Evolutionary conservation across 768 basidiomycete species (phyloP).

Genomic region (Ephemerocybe angulata): DNA sequence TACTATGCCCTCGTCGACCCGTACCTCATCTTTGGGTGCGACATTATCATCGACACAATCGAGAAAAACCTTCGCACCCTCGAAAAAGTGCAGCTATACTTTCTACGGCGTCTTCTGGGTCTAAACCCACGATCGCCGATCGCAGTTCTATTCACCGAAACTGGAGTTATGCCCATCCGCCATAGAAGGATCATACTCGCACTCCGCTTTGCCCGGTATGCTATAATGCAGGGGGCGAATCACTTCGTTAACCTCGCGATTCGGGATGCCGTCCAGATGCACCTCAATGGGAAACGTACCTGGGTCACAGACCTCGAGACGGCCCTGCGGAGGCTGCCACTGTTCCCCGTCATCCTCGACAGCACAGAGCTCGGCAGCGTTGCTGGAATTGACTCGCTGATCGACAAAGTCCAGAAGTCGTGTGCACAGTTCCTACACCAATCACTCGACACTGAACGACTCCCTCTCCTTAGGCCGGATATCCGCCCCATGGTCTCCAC

Average conservation of each 20-base stretch:
- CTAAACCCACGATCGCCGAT: constrained; percentile 13
- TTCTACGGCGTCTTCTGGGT: constrained; percentile 20
- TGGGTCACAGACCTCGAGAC: constrained; percentile 4
- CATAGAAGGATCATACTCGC: constrained; percentile 15
- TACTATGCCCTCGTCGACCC: background rate
- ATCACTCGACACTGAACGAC: background rate
- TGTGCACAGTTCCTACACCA: background rate
- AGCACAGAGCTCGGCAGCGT: background rate
- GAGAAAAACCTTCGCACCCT: constrained; percentile 8
- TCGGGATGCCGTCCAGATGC: background rate
- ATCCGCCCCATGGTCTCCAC: background rate
- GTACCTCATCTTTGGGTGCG: constrained; percentile 2
- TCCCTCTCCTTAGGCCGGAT: background rate
- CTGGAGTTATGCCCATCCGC: constrained; percentile 20
- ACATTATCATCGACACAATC: background rate
- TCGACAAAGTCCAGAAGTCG: background rate
- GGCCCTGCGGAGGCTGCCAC: background rate
- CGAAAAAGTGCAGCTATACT: constrained; percentile 16
- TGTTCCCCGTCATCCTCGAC: background rate
- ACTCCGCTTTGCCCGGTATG: constrained; percentile 17
- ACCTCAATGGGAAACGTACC: background rate
- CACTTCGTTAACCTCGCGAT: background rate
- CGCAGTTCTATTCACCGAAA: constrained; percentile 22
- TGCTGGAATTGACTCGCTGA: background rate
- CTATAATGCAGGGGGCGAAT: constrained; percentile 7